phyloP scores from a whole-genome alignment of 75 land plant species.

The Cunninghamia lanceolata region DNA sequence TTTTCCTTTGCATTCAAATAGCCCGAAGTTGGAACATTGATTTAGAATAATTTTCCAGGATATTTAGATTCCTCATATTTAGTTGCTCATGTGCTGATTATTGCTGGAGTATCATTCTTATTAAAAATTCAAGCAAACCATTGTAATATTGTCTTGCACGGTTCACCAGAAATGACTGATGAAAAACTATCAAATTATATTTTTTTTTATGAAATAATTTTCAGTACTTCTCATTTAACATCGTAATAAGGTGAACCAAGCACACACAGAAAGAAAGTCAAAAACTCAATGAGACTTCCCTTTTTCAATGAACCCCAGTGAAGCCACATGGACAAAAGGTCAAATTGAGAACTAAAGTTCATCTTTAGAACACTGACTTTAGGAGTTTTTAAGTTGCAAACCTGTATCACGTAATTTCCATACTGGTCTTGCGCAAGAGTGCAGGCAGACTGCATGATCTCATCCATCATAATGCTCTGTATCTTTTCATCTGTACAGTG shows the following conservation, averaged over 20 bases:
- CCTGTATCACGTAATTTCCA: conserved; percentile 66
- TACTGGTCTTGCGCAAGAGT: conserved; percentile 65
- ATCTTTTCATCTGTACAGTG: conserved; percentile 57
- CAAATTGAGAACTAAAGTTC: background rate
- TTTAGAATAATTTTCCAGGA: background rate
- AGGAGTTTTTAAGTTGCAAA: background rate
- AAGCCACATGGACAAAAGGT: background rate
- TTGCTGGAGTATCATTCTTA: background rate
- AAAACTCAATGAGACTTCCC: background rate
- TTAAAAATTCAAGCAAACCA: background rate
- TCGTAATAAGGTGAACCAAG: too few species aligned
- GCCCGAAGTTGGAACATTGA: background rate
- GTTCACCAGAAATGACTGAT: background rate
- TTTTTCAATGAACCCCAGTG: background rate
- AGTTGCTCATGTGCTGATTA: background rate
- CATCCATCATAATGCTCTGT: conserved; percentile 65
- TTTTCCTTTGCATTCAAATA: background rate
- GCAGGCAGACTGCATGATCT: conserved; percentile 50
- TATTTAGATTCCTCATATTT: background rate
- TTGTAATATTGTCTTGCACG: background rate
- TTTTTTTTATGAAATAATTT: too few species aligned
- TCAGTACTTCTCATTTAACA: too few species aligned
- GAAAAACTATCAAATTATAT: too few species aligned
- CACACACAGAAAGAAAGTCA: background rate
- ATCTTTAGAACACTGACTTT: background rate